Evolutionary conservation across 2,329 filamentous ascomycete genomes (phyloP), one percentile per base, ranked within the genome.

Genomic region (Sporothrix sp.): DNA sequence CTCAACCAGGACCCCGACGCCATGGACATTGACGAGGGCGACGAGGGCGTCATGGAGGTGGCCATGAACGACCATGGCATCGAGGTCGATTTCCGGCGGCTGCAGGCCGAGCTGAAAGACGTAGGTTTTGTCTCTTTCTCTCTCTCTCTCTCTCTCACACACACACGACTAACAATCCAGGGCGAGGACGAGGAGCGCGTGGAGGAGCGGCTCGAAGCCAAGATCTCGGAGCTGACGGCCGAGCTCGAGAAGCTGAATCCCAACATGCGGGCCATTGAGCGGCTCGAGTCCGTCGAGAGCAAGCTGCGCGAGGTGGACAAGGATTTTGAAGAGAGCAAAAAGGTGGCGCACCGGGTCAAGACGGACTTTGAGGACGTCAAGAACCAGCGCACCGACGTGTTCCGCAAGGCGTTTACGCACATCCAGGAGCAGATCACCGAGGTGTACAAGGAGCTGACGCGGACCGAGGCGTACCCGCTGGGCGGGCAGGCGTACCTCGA

Each of bases 221-320:
- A 82, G 60, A 88, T 98, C 57, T 73, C 77, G 18, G 75, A 76
- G 25, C 75, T 98, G 9, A 82, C 82, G 39, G 72, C 76, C 28
- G 87, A 95, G 59, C 79, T 98, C 18, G 89, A 95, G 63, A 95
- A 95, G 68, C 83, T 97, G 66, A 90, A 93, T 55, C 93, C 93
- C 23, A 97, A 98, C 66, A 94, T 95, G 81, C 87, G 91, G 60
- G 93, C 91, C 8, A 88, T 90, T 67, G 89, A 97, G 63, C 86
- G 91, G 45, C 75, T 98, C 5, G 87, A 93, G 62, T 84, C 82
- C 20, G 90, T 95, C 8, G 86, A 95, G 65, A 78, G 81, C 47
- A 83, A 90, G 54, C 82, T 96, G 21, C 83, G 87, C 57, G 78
- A 83, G 53, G 91, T 87, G 1, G 90, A 96, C 60, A 82, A 87